Evolutionary conservation across 768 basidiomycete species (phyloP).

Genomic region (Amanita jacksonii): DNA sequence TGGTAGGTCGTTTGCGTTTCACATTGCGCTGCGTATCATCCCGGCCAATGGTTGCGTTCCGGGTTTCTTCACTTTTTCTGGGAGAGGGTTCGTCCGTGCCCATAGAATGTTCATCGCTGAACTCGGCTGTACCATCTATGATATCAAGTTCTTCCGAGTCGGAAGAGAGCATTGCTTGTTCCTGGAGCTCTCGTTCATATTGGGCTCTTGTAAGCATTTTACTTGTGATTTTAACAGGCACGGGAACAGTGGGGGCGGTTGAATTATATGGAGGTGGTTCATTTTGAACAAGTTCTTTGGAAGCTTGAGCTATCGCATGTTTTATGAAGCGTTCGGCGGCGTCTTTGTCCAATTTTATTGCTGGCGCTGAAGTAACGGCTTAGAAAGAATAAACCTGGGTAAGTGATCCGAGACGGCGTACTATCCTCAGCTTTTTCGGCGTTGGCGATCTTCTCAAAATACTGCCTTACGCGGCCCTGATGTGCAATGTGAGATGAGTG

Average conservation of each 20-base stretch:
- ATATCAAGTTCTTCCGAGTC: constrained; percentile 34
- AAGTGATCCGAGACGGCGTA: constrained; percentile 20
- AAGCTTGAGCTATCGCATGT: constrained; percentile 64
- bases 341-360: constrained; percentile 56
- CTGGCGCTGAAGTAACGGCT: constrained; percentile 22
- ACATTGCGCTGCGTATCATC: too few species aligned
- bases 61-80: too few species aligned
- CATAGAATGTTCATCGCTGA: constrained; percentile 4
- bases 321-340: constrained; percentile 81
- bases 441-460: constrained; percentile 74
- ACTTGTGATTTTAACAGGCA: constrained; percentile 50
- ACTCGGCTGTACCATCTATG: constrained; percentile 25
- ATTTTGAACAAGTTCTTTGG: constrained; percentile 11
- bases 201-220: constrained; percentile 68
- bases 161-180: constrained; percentile 30
- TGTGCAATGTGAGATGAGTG: background rate
- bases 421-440: constrained; percentile 62
- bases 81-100: constrained; percentile 19
- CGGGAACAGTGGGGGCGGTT: constrained; percentile 12
- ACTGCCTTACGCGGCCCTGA: constrained; percentile 67
- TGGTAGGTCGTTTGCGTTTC: constrained; percentile 40
- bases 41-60: too few species aligned
- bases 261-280: background rate
- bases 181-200: constrained; percentile 48
- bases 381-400: constrained; percentile 1